Conservation (phyloP, 2,329 filamentous ascomycete species). For the Ophiostoma novo-ulmi region DNA sequence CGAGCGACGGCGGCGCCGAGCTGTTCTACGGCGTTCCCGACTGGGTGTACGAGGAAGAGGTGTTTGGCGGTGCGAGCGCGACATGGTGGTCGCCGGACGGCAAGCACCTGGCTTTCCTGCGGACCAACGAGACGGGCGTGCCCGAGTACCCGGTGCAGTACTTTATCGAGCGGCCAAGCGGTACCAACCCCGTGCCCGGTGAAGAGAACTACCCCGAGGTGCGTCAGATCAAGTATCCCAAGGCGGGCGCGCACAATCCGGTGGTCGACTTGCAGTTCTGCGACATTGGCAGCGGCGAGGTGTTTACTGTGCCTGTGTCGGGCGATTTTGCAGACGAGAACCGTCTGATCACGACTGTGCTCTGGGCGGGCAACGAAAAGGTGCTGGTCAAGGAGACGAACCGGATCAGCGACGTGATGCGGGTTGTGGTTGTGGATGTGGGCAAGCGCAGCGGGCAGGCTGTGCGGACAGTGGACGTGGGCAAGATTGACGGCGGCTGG, state of each 20-base stretch:
- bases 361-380: conserved; percentile 75
- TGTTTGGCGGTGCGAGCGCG: conserved; percentile 71
- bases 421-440: conserved; percentile 81
- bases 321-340: conserved; percentile 75
- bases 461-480: conserved; percentile 73
- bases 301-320: conserved; percentile 72
- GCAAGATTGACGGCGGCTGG: conserved; percentile 89
- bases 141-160: conserved; percentile 92
- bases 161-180: conserved; percentile 82
- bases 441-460: conserved; percentile 66
- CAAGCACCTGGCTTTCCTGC: conserved; percentile 81
- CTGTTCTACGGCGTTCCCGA: conserved; percentile 95
- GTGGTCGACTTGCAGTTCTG: conserved; percentile 85
- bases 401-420: conserved; percentile 85
- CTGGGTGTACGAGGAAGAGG: conserved; percentile 90
- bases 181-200: conserved; percentile 59
- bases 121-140: conserved; percentile 88
- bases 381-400: conserved; percentile 90
- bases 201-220: conserved; percentile 89
- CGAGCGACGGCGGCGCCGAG: conserved; percentile 77
- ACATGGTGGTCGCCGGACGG: conserved; percentile 96
- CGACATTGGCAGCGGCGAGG: conserved; percentile 69
- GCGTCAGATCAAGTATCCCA: conserved; percentile 92
- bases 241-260: conserved; percentile 89
- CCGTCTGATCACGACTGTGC: conserved; percentile 83